A percentile compares a stretch with the other conserved stretches of the same genome.
These are phyloP conservation scores for Nakazawaea molendinolei DNA, from an alignment of 805 yeast species.

Conservation along the genomic window DNA sequence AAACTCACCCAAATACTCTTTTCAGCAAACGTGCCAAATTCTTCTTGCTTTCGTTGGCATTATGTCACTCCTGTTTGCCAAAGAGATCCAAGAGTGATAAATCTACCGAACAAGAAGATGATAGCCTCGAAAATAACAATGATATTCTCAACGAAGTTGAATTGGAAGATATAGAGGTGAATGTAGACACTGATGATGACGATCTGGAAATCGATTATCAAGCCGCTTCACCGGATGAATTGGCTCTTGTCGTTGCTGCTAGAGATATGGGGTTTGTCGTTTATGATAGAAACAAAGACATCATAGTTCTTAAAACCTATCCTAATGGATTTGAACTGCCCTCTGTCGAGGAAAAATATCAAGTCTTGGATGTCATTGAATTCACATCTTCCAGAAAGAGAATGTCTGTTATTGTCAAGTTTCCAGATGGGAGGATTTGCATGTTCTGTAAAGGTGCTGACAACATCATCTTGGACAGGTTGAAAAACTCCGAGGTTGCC, in stretches of 20 bases:
- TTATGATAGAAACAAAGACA: conserved; percentile 54
- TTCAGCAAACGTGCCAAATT: conserved; percentile 72
- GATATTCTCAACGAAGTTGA: neutral
- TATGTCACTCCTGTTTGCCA: conserved; percentile 90
- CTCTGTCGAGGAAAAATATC: conserved; percentile 62
- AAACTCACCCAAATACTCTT: conserved; percentile 58
- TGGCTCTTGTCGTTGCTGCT: conserved; percentile 91
- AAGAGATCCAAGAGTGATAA: conserved; percentile 28
- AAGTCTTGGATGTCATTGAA: conserved; percentile 75
- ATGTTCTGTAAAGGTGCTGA: conserved; percentile 95
- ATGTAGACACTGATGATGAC: conserved; percentile 18
- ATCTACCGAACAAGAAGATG: conserved; percentile 5
- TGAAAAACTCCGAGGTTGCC: conserved; percentile 55
- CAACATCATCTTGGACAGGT: conserved; percentile 72
- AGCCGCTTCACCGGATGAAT: conserved; percentile 94
- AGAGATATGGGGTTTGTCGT: conserved; percentile 92
- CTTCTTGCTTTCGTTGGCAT: conserved; percentile 73
- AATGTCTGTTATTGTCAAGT: conserved; percentile 80
- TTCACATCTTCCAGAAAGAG: conserved; percentile 85
- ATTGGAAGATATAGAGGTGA: neutral
- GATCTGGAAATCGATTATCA: conserved; percentile 68
- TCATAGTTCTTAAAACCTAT: conserved; percentile 64
- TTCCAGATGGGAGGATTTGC: conserved; percentile 72
- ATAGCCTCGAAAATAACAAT: conserved; percentile 3
- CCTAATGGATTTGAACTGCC: conserved; percentile 72